Conservation (phyloP, 371 early-diverging fungal genomes). For the Apophysomyces variabilis region DNA sequence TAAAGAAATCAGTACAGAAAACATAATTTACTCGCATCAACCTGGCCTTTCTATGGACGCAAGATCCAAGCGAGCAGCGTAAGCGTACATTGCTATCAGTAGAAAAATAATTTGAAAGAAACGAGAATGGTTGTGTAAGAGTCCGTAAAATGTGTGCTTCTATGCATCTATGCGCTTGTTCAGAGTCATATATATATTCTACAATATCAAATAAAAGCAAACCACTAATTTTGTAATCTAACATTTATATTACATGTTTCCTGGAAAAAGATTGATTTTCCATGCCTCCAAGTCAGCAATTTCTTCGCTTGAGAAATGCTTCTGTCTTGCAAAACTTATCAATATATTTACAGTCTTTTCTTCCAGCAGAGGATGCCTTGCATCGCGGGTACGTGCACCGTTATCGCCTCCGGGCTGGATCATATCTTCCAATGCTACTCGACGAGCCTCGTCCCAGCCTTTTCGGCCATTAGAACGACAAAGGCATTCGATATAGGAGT, state of each 20-base stretch:
- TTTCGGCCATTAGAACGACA: constrained; percentile 33
- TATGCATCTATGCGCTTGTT: too few relatives aligned
- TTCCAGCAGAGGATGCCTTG: constrained; percentile 23
- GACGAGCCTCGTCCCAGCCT: constrained; percentile 39
- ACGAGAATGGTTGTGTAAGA: too few relatives aligned
- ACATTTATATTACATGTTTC: not conserved
- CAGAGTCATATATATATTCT: too few relatives aligned
- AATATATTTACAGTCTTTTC: constrained; percentile 50
- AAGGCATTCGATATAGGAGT: constrained; percentile 51
- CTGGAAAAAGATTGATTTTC: constrained; percentile 17
- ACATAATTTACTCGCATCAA: too few relatives aligned
- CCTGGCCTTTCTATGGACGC: too few relatives aligned
- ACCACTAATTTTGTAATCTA: not conserved
- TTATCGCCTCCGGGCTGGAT: constrained; percentile 2
- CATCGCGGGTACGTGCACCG: constrained; percentile 9
- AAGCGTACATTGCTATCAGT: too few relatives aligned
- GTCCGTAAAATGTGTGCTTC: too few relatives aligned
- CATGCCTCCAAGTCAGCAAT: constrained; percentile 29
- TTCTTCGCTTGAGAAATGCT: constrained; percentile 25
- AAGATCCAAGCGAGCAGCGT: too few relatives aligned
- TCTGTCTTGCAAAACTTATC: constrained; percentile 45
- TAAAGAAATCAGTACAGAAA: too few relatives aligned
- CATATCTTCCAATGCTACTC: constrained; percentile 35
- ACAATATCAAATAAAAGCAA: not conserved
- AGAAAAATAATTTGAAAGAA: too few relatives aligned